Evolutionary conservation across 129 eudicot species (phyloP), one percentile per base, ranked within the genome.

Genomic region (Kitagawia praeruptora): DNA sequence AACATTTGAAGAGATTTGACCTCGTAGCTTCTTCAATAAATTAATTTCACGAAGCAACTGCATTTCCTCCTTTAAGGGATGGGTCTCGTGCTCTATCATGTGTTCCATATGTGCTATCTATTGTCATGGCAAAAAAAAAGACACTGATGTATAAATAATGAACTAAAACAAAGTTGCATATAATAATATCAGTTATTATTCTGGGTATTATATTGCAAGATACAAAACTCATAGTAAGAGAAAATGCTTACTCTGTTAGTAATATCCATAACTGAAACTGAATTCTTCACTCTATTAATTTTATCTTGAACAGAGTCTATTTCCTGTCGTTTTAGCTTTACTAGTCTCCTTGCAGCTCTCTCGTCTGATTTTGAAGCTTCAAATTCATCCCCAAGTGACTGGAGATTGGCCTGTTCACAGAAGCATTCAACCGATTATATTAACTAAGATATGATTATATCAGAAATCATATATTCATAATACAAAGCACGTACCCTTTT

Each of bases 251-350:
- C 98, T 90, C 85, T 77, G 72, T 34, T 77, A 81, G 89, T 87
- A 23, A 91, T 81, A 42, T 93, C 98, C 77, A 84, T 87, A 47
- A 89, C 86, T 56, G 97, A 89, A 37, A 80, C 74, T 40, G 93
- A 97, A 88, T 89, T 89, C 86, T 88, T 89, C 72, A 84, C 88
- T 77, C 86, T 88, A 84, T 87, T 87, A 41, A 89, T 82, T 83
- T 91, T 82, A 70, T 84, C 77, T 56, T 83, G 93, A 47, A 88
- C 87, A 76, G 91, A 82, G 70, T 89, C 93, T 34, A 91, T 88
- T 83, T 93, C 97, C 80, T 80, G 80, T 31, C 94, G 86, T 75
- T 89, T 93, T 66, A 80, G 75, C 78, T 54, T 86, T 79, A 91
- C 86, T 40, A 76, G 78, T 46, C 82, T 76, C 76, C 86, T 81